Evolutionary conservation across 2,329 filamentous ascomycete genomes (phyloP).

Genomic region (Cytospora mali): DNA sequence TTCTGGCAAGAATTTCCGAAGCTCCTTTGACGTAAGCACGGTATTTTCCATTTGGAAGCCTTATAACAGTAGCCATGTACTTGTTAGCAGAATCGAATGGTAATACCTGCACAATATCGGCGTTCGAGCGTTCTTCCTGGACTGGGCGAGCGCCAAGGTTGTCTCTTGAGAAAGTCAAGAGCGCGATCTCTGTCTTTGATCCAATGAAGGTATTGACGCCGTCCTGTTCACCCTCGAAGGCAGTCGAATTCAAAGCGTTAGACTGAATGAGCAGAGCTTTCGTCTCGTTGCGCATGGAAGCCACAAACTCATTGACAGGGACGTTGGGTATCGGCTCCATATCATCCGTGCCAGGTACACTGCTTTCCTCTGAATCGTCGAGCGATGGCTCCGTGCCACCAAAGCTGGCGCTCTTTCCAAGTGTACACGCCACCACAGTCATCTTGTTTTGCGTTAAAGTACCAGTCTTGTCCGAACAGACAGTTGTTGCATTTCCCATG

Average conservation of each 20-base stretch:
- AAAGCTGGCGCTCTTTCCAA: conserved; percentile 51
- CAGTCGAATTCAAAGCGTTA: conserved; percentile 53
- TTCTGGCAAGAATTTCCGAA: conserved; percentile 56
- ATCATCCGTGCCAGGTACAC: conserved; percentile 34
- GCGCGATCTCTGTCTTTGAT: conserved; percentile 58
- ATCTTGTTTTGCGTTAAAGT: conserved; percentile 76
- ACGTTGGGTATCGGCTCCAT: conserved; percentile 35
- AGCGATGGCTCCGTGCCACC: conserved; percentile 36
- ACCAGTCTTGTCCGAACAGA: conserved; percentile 80
- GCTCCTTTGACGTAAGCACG: conserved; percentile 60
- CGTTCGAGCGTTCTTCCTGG: conserved; percentile 50
- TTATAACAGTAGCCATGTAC: conserved; percentile 59
- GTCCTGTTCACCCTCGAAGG: conserved; percentile 51
- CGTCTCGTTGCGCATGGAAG: conserved; percentile 27
- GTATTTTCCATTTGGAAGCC: conserved; percentile 48
- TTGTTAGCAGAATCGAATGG: conserved; percentile 59
- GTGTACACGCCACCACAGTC: conserved; percentile 73
- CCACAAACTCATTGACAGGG: conserved; percentile 33
- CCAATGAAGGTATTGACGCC: conserved; percentile 49
- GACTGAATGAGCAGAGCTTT: conserved; percentile 35
- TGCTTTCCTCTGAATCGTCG: conserved; percentile 30
- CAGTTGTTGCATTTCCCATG: conserved; percentile 73
- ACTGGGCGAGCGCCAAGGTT: conserved; percentile 50
- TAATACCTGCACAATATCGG: conserved; percentile 50
- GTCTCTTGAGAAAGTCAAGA: conserved; percentile 54